Conservation (phyloP, 371 early-diverging fungal genomes). For the Amoeboradix gromovi region DNA sequence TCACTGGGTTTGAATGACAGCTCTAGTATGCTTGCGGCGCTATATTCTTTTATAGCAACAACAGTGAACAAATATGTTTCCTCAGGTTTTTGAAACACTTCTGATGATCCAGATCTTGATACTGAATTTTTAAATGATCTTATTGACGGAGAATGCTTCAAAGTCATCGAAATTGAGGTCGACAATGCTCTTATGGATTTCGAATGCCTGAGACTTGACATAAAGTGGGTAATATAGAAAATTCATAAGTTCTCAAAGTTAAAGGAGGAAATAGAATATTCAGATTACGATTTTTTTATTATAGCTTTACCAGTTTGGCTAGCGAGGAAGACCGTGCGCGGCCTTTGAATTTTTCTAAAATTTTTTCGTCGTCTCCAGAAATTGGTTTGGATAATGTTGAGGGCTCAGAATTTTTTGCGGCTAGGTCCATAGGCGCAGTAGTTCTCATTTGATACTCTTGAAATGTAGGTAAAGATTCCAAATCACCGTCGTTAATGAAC, state of each 20-base stretch:
- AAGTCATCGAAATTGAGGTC: too few relatives aligned
- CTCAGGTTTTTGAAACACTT: background rate
- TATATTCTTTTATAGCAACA: background rate
- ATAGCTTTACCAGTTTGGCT: background rate
- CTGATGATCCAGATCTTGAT: background rate
- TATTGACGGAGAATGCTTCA: too few relatives aligned
- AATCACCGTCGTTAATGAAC: background rate
- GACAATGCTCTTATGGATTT: too few relatives aligned
- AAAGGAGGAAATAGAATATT: too few relatives aligned
- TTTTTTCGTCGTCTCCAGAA: background rate
- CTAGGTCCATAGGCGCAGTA: background rate
- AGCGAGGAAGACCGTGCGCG: background rate
- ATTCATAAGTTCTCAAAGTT: too few relatives aligned
- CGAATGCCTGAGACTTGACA: too few relatives aligned
- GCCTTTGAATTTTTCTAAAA: background rate
- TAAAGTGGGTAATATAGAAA: too few relatives aligned
- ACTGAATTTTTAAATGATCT: too few relatives aligned
- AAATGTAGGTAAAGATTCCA: background rate
- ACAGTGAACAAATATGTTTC: background rate
- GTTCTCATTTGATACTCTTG: background rate
- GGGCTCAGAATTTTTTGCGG: background rate
- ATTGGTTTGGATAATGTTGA: background rate
- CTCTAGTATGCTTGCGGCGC: background rate
- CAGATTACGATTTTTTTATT: too few relatives aligned
- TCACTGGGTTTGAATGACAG: background rate